Evolutionary conservation across 2,329 filamentous ascomycete species (phyloP).

Genomic region (Ceratocystis variospora): DNA sequence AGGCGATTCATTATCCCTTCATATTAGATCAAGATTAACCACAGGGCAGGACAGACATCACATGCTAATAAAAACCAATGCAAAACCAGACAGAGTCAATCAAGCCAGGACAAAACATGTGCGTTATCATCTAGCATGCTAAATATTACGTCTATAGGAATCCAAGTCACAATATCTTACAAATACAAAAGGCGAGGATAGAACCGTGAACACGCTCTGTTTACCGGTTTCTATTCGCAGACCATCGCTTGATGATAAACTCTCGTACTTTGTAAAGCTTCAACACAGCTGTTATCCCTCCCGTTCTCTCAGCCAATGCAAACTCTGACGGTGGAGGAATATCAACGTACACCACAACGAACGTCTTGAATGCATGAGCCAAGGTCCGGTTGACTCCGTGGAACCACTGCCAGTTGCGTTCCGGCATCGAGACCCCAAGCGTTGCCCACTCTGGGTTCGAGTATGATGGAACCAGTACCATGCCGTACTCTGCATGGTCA

Average conservation of each 20-base stretch:
- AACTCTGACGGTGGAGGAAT: constrained; percentile 54
- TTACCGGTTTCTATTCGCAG: constrained; percentile 57
- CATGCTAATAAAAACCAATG: too few relatives aligned
- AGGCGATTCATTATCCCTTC: neutral
- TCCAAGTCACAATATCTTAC: neutral
- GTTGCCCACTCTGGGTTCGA: constrained; percentile 57
- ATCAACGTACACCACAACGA: constrained; percentile 84
- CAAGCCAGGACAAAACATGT: too few relatives aligned
- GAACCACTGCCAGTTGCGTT: constrained; percentile 62
- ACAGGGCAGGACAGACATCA: too few relatives aligned
- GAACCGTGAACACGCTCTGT: neutral
- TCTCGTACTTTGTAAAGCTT: constrained; percentile 64
- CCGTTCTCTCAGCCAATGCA: constrained; percentile 30
- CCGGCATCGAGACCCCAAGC: constrained; percentile 36
- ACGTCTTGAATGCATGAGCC: constrained; percentile 75
- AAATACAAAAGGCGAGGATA: neutral
- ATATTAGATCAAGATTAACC: too few relatives aligned
- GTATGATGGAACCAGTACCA: constrained; percentile 75
- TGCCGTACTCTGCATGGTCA: constrained; percentile 83
- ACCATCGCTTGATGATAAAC: constrained; percentile 69
- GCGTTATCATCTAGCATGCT: neutral
- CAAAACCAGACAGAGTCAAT: too few relatives aligned
- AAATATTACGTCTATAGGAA: neutral
- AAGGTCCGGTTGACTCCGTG: constrained; percentile 84
- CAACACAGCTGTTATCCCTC: constrained; percentile 49